These are phyloP conservation scores for Coemansia sp. DNA, from an alignment of 192 early-diverging fungal genomes.

Conservation along the genomic window DNA sequence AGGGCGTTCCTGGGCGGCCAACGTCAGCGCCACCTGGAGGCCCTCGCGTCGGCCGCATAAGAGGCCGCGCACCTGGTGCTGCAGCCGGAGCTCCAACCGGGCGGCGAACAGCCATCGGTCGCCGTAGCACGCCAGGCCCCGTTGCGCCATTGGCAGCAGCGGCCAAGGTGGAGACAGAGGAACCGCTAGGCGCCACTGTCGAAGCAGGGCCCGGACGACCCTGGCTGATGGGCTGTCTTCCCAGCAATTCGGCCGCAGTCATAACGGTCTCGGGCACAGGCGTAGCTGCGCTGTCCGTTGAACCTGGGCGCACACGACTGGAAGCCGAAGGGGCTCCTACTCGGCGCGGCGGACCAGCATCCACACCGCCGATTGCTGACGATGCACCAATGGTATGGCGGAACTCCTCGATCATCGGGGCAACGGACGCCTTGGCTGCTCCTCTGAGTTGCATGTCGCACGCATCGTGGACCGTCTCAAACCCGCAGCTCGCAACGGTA, in stretches of 20 bases:
- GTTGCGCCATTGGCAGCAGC: background rate
- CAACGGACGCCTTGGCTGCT: slow-evolving; percentile 66
- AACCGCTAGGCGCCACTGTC: background rate
- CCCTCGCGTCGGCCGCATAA: slow-evolving; percentile 13
- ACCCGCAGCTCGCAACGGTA: slow-evolving; percentile 68
- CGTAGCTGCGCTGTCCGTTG: slow-evolving; percentile 23
- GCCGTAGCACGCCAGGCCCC: slow-evolving; percentile 39
- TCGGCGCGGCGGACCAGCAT: slow-evolving; percentile 3
- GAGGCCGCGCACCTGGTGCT: slow-evolving; percentile 8
- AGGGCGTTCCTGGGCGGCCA: slow-evolving; percentile 28
- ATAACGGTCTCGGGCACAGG: slow-evolving; percentile 44
- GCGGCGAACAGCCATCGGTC: slow-evolving; percentile 49
- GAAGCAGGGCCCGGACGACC: background rate
- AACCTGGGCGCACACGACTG: slow-evolving; percentile 5
- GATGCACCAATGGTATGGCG: slow-evolving; percentile 44
- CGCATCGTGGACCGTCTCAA: slow-evolving; percentile 65
- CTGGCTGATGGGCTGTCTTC: slow-evolving; percentile 14
- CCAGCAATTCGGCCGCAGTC: slow-evolving; percentile 49
- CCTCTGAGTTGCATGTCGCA: slow-evolving; percentile 72
- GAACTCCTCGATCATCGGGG: slow-evolving; percentile 72
- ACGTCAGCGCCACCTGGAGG: slow-evolving; percentile 7
- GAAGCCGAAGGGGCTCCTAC: slow-evolving; percentile 2
- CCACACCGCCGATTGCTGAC: background rate
- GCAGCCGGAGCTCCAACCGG: slow-evolving; percentile 8
- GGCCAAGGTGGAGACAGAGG: background rate